These are phyloP conservation scores for Albophoma yamanashiensis DNA, from an alignment of 2,329 filamentous ascomycete species.

Conservation along the genomic window DNA sequence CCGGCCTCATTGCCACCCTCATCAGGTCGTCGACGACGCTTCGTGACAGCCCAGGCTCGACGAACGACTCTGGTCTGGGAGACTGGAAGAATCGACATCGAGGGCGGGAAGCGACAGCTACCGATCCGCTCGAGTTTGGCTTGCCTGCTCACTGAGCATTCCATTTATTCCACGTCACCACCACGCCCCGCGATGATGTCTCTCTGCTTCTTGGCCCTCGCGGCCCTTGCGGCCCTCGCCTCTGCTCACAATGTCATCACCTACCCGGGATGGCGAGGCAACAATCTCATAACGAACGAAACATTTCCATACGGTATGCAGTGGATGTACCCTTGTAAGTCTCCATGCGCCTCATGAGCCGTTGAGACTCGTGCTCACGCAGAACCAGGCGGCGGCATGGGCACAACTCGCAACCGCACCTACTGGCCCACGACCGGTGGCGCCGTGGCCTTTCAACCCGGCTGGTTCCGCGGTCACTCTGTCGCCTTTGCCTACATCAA, in stretches of 20 bases:
- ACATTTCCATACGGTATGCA: slow-evolving; percentile 84
- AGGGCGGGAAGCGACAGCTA: too few species aligned
- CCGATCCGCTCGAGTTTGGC: background rate
- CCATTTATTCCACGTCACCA: background rate
- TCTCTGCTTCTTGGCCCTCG: slow-evolving; percentile 21
- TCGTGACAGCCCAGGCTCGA: background rate
- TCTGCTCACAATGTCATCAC: slow-evolving; percentile 72
- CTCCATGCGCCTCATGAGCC: background rate
- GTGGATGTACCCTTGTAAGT: slow-evolving; percentile 88
- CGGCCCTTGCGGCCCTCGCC: slow-evolving; percentile 26
- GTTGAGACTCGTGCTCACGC: background rate
- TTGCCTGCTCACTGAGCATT: background rate
- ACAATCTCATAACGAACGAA: slow-evolving; percentile 72
- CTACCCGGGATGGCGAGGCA: slow-evolving; percentile 79
- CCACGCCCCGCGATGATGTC: background rate
- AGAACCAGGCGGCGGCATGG: slow-evolving; percentile 70
- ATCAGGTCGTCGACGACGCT: background rate
- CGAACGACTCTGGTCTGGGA: background rate
- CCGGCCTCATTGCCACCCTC: background rate
- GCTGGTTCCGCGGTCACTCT: slow-evolving; percentile 87
- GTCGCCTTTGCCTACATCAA: slow-evolving; percentile 84
- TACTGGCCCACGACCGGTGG: slow-evolving; percentile 85
- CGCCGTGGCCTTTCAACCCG: slow-evolving; percentile 81
- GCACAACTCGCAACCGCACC: slow-evolving; percentile 69
- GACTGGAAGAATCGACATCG: background rate